Conservation (phyloP, 2,329 filamentous ascomycete genomes). For the Chaetomiaceae sp. region DNA sequence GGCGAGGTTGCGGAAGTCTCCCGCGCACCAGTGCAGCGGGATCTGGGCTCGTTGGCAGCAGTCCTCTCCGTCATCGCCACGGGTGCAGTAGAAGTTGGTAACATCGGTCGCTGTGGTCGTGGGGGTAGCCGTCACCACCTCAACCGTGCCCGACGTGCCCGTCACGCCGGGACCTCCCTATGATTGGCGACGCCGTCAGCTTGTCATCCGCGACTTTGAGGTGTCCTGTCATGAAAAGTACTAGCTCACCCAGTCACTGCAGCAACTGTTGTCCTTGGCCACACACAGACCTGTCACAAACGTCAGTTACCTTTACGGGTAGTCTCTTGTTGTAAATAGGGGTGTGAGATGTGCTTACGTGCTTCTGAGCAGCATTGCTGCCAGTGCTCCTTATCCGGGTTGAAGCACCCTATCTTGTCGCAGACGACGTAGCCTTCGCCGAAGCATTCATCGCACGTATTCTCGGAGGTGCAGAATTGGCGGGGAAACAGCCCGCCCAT, state of each 20-base stretch:
- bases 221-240: not conserved
- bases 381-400: slow-evolving; percentile 1
- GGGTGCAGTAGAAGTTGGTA: not conserved
- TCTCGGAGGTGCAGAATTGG: not conserved
- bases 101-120: not conserved
- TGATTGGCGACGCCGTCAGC: not conserved
- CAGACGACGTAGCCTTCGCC: slow-evolving; percentile 5
- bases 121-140: not conserved
- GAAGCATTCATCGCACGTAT: slow-evolving; percentile 1
- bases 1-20: not conserved
- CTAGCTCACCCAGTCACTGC: not conserved
- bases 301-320: no score
- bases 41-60: slow-evolving; percentile 5
- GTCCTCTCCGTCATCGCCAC: not conserved
- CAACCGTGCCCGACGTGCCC: not conserved
- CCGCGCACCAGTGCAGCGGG: slow-evolving; percentile 7
- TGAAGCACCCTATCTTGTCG: slow-evolving; percentile 7
- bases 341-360: not conserved
- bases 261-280: slow-evolving; percentile 6
- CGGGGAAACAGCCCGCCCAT: not conserved
- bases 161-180: not conserved
- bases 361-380: slow-evolving; percentile 4
- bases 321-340: no score
- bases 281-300: not conserved
- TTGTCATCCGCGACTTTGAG: not conserved